These are phyloP conservation scores for Neonectria coccinea DNA, from an alignment of 2,329 filamentous ascomycete species.

Conservation along the genomic window DNA sequence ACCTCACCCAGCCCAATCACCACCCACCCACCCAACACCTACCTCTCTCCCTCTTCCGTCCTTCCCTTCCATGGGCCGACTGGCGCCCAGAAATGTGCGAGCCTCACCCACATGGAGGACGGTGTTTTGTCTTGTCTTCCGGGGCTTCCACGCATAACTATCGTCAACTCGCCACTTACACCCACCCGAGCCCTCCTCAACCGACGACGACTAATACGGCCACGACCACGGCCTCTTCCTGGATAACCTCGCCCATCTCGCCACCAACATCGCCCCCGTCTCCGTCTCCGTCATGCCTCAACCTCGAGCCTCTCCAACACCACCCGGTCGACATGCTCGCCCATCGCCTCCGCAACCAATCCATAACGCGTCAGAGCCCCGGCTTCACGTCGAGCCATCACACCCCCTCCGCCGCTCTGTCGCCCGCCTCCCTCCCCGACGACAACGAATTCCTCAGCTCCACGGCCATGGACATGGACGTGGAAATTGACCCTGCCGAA, in stretches of 20 bases:
- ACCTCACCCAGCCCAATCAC: neutral
- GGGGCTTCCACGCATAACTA: slow-evolving; percentile 22
- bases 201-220: slow-evolving; percentile 6
- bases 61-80: slow-evolving; percentile 38
- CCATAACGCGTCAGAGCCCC: slow-evolving; percentile 30
- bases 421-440: slow-evolving; percentile 35
- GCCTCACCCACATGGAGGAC: slow-evolving; percentile 38
- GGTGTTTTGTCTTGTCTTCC: slow-evolving; percentile 32
- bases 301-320: slow-evolving; percentile 19
- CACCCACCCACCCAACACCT: neutral
- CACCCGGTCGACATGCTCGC: slow-evolving; percentile 40
- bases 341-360: slow-evolving; percentile 39
- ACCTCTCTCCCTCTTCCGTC: neutral
- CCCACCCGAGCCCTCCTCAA: neutral
- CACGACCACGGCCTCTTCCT: too few relatives aligned
- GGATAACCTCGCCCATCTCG: slow-evolving; percentile 30
- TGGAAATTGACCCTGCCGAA: slow-evolving; percentile 34
- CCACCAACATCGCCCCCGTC: slow-evolving; percentile 35
- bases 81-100: slow-evolving; percentile 39
- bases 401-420: slow-evolving; percentile 24
- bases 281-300: slow-evolving; percentile 11
- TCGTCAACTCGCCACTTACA: slow-evolving; percentile 9
- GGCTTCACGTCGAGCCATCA: neutral
- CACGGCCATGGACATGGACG: slow-evolving; percentile 22
- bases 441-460: slow-evolving; percentile 29